Evolutionary conservation across 2,329 filamentous ascomycete species (phyloP).

Genomic region (Canariomyces notabilis): DNA sequence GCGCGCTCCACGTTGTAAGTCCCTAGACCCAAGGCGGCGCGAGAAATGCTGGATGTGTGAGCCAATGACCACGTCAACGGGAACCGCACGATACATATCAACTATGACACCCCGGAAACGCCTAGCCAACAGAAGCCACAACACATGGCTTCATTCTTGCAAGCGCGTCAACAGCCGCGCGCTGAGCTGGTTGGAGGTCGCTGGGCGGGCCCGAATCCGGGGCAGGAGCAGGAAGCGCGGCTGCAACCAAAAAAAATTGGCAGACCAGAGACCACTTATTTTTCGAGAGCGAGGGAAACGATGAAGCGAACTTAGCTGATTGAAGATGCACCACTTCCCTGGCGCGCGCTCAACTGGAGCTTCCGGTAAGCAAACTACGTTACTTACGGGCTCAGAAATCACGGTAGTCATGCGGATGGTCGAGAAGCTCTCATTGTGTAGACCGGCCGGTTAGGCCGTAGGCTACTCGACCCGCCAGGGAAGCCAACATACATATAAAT

Average conservation of each 20-base stretch:
- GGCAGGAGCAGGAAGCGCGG: slow-evolving; percentile 19
- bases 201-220: slow-evolving; percentile 1
- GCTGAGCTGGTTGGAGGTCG: slow-evolving; percentile 12
- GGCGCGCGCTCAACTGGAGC: slow-evolving; percentile 20
- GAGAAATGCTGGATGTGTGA: neutral
- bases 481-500: neutral
- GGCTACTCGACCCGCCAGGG: neutral
- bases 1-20: slow-evolving; percentile 22
- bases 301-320: neutral
- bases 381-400: too few relatives aligned
- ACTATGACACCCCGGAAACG: slow-evolving; percentile 1
- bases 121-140: slow-evolving; percentile 20
- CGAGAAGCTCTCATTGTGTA: too few relatives aligned
- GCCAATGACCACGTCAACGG: slow-evolving; percentile 17
- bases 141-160: slow-evolving; percentile 4
- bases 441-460: neutral
- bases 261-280: slow-evolving; percentile 8
- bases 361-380: slow-evolving; percentile 2
- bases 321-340: slow-evolving; percentile 11
- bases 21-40: slow-evolving; percentile 6
- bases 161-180: slow-evolving; percentile 27
- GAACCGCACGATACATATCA: slow-evolving; percentile 7
- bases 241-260: slow-evolving; percentile 5
- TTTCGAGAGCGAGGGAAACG: neutral
- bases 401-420: too few relatives aligned